phyloP scores from a whole-genome alignment of 2,329 filamentous ascomycete species.

The Ophiostoma himal-ulmi region DNA sequence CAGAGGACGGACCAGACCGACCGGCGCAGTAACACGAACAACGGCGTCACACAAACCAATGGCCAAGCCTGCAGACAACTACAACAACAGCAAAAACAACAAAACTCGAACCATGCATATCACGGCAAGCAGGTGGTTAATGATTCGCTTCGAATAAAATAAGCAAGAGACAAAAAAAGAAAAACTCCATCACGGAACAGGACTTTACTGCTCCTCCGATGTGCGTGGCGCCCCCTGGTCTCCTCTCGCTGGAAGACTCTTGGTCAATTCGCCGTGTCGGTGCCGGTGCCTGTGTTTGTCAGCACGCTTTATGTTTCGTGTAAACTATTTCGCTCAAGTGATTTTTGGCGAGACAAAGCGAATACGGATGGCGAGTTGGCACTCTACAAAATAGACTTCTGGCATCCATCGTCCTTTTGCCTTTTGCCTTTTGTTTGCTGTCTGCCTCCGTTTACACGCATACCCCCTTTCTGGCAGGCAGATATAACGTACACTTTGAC shows the following conservation, averaged over 20 bases:
- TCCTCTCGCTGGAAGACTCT: neutral
- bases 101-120: too few species aligned
- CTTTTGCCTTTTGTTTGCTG: too few species aligned
- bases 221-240: neutral
- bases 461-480: too few species aligned
- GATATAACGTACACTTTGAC: too few species aligned
- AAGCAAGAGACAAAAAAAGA: neutral
- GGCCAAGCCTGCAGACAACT: neutral
- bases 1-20: neutral
- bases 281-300: neutral
- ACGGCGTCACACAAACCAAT: neutral
- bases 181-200: neutral
- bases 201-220: neutral
- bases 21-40: neutral
- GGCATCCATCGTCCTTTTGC: too few species aligned
- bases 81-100: too few species aligned
- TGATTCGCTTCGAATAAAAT: too few species aligned
- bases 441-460: too few species aligned
- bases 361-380: too few species aligned
- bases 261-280: neutral
- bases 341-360: too few species aligned
- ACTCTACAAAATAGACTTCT: too few species aligned
- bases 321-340: neutral
- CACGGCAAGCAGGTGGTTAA: too few species aligned
- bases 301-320: neutral